Conservation (phyloP, 345 rosid genomes). For the Durio zibethinus region DNA sequence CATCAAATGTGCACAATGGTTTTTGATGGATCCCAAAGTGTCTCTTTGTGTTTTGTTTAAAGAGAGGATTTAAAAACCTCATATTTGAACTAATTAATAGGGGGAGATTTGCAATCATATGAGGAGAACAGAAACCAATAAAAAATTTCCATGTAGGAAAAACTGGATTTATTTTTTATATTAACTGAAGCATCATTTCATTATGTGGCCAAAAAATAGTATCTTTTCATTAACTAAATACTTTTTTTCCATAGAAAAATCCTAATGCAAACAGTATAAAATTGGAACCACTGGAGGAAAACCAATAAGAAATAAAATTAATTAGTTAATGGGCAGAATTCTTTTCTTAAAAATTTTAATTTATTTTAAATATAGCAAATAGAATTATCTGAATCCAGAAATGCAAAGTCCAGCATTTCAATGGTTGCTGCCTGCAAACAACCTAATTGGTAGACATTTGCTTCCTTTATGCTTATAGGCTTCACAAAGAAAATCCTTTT, state of each 20-base stretch:
- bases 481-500: too few relatives aligned
- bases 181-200: too few relatives aligned
- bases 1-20: slow-evolving; percentile 34
- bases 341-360: too few relatives aligned
- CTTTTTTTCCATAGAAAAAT: not conserved
- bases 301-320: not conserved
- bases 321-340: not conserved
- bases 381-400: too few relatives aligned
- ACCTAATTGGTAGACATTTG: too few relatives aligned
- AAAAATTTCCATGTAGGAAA: not conserved
- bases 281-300: not conserved
- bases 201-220: too few relatives aligned
- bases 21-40: slow-evolving; percentile 35
- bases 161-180: slow-evolving; percentile 1
- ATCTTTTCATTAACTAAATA: too few relatives aligned
- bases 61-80: slow-evolving; percentile 32
- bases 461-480: too few relatives aligned
- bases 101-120: slow-evolving; percentile 29
- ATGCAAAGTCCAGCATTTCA: too few relatives aligned
- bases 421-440: too few relatives aligned
- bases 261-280: not conserved
- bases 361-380: too few relatives aligned
- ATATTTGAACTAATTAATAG: slow-evolving; percentile 42
- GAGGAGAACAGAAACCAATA: not conserved
- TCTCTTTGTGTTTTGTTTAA: slow-evolving; percentile 17